Conservation (phyloP, 768 basidiomycete genomes). For the Scleroderma citrinum region DNA sequence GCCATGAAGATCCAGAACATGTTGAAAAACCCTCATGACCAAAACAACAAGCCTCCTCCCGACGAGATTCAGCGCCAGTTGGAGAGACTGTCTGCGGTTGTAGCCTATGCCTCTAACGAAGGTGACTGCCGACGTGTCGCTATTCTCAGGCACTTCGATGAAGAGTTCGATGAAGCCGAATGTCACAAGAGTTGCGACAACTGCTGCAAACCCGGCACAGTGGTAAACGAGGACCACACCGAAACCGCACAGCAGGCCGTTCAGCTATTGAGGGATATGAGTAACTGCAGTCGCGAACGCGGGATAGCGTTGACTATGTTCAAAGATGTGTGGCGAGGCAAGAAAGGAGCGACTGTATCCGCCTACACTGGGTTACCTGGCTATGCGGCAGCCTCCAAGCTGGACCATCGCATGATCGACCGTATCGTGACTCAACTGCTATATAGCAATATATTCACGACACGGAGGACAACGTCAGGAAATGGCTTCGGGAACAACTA, state of each 20-base stretch:
- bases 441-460: conserved; percentile 42
- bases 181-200: conserved; percentile 82
- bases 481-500: conserved; percentile 49
- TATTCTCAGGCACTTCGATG: conserved; percentile 84
- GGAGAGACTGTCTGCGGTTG: conserved; percentile 59
- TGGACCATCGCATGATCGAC: conserved; percentile 53
- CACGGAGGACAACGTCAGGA: conserved; percentile 41
- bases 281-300: conserved; percentile 31
- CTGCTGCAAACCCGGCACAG: conserved; percentile 50
- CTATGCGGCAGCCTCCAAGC: conserved; percentile 50
- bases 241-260: conserved; percentile 50
- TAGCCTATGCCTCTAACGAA: conserved; percentile 74
- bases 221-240: conserved; percentile 56
- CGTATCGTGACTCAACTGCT: conserved; percentile 56
- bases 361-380: conserved; percentile 41
- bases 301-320: conserved; percentile 57
- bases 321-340: conserved; percentile 61
- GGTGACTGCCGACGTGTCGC: conserved; percentile 84
- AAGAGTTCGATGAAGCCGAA: conserved; percentile 60
- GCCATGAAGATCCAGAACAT: conserved; percentile 48
- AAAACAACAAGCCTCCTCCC: conserved; percentile 31
- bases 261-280: conserved; percentile 46
- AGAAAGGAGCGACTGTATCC: conserved; percentile 39
- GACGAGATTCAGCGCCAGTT: conserved; percentile 65
- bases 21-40: conserved; percentile 47